Evolutionary conservation across 371 early-diverging fungal genomes (phyloP), one percentile per base, ranked within the genome.

Genomic region (Phascolomyces articulosus): DNA sequence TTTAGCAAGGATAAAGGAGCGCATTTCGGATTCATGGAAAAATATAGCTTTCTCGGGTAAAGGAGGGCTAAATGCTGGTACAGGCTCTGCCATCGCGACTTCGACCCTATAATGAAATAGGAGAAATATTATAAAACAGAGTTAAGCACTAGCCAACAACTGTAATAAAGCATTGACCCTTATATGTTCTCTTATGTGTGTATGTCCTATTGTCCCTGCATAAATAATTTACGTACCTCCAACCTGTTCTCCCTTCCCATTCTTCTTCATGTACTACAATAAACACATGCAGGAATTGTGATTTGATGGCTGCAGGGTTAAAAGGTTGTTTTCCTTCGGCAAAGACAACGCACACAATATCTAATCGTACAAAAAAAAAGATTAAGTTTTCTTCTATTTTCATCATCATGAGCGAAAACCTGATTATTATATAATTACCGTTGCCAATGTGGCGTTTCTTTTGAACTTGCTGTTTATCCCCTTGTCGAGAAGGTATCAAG

Each of bases 381-480:
- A n/a, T n/a, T n/a, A n/a, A 34, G 34, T 9, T 34, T 34, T 34
- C 34, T 34, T 34, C 34, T 9, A 34, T 34, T 34, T 34, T 1
- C 34, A n/a, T n/a, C n/a, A n/a, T n/a, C n/a, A n/a, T n/a, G n/a
- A n/a, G n/a, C n/a, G n/a, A n/a, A n/a, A n/a, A n/a, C n/a, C n/a
- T n/a, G n/a, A n/a, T 34, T 34, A 34, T 34, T 34, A 34, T 34
- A 8, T 11, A 20, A 61, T 59, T 78, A 83, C 83, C 93, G 73
- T 95, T 95, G 49, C 95, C 95, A 49, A 95, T 91, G 72, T 94
- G 94, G 23, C 93, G 79, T 68, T 95, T 95, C 51, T 91, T 78
- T 66, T 93, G 93, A 41, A 95, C 82, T 65, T 94, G 93, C 66
- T 95, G 94, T 44, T 81, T 81, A 68, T 94, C 95, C 15, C 83